Evolutionary conservation across 352 stramenopile genomes (phyloP).

Genomic region (Globisporangium megalacanthum): DNA sequence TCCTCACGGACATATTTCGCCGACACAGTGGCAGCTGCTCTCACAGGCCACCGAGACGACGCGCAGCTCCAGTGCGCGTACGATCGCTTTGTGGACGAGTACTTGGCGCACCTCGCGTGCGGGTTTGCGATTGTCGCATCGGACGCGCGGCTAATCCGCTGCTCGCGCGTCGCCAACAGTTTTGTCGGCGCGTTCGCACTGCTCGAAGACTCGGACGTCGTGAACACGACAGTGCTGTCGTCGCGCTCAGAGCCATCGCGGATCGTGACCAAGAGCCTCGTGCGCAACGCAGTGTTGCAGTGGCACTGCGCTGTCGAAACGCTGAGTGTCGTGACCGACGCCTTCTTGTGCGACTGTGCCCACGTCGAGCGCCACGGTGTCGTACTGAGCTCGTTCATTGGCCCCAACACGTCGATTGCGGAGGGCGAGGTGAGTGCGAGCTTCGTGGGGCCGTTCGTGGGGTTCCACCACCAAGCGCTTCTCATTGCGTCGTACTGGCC

Average conservation of each 20-base stretch:
- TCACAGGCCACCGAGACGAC: constrained; percentile 43
- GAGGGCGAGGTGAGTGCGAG: constrained; percentile 89
- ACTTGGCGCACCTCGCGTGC: constrained; percentile 33
- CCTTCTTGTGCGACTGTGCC: constrained; percentile 75
- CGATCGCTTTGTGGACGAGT: constrained; percentile 43
- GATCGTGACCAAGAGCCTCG: constrained; percentile 54
- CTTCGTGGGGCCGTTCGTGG: constrained; percentile 92
- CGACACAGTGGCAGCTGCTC: constrained; percentile 25
- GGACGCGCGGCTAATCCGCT: constrained; percentile 53
- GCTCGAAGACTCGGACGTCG: constrained; percentile 57
- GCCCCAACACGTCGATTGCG: constrained; percentile 79
- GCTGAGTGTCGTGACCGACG: constrained; percentile 54
- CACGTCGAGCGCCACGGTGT: constrained; percentile 79
- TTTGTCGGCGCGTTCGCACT: constrained; percentile 64
- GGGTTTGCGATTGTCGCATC: constrained; percentile 46
- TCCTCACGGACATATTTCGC: not conserved
- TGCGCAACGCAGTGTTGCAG: constrained; percentile 63
- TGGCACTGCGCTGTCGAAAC: constrained; percentile 62
- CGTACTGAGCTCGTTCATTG: constrained; percentile 83
- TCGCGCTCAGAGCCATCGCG: constrained; percentile 33
- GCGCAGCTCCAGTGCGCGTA: constrained; percentile 34
- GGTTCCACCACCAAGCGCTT: constrained; percentile 93
- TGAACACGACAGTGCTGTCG: constrained; percentile 64
- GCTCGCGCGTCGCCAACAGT: constrained; percentile 43
- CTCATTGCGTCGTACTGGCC: constrained; percentile 92